These are phyloP conservation scores for Talaromyces adpressus DNA, from an alignment of 495 filamentous ascomycete species.

Conservation along the genomic window DNA sequence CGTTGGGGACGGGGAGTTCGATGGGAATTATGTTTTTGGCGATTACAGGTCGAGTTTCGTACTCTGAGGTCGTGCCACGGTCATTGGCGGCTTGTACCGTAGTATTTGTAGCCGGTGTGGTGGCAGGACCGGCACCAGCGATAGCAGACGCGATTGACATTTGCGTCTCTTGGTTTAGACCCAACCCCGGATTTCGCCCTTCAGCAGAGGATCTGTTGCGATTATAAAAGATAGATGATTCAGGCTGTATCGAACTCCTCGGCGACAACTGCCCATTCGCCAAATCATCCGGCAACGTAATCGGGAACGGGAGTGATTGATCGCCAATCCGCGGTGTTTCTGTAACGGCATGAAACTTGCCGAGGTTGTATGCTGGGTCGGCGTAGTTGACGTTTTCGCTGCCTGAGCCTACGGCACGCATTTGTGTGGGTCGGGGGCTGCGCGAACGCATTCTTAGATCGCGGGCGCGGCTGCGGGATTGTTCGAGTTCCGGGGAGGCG, in stretches of 20 bases:
- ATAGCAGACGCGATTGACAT: background rate
- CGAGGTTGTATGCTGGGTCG: slow-evolving; percentile 20
- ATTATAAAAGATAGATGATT: background rate
- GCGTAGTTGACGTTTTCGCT: slow-evolving; percentile 17
- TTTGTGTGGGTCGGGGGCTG: slow-evolving; percentile 18
- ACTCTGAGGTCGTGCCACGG: background rate
- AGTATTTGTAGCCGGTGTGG: background rate
- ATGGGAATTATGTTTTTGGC: slow-evolving; percentile 36
- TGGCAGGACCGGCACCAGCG: background rate
- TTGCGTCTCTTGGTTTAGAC: background rate
- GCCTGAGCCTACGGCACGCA: slow-evolving; percentile 11
- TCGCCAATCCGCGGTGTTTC: slow-evolving; percentile 22
- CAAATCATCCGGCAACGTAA: slow-evolving; percentile 20
- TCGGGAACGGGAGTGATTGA: slow-evolving; percentile 23
- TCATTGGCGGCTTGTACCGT: background rate
- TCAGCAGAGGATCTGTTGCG: background rate
- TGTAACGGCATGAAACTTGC: slow-evolving; percentile 18
- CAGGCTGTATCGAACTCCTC: slow-evolving; percentile 3
- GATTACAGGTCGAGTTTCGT: slow-evolving; percentile 18
- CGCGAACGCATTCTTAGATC: slow-evolving; percentile 22
- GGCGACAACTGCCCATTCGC: slow-evolving; percentile 14
- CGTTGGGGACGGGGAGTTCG: slow-evolving; percentile 34
- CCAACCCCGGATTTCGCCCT: background rate
- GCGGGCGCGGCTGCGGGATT: slow-evolving; percentile 13
- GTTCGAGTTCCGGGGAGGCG: slow-evolving; percentile 1